Percentiles rank a stretch among this genome's conserved stretches.
Conservation (phyloP, 192 early-diverging fungal genomes). For the Chytriomyces sp. region DNA sequence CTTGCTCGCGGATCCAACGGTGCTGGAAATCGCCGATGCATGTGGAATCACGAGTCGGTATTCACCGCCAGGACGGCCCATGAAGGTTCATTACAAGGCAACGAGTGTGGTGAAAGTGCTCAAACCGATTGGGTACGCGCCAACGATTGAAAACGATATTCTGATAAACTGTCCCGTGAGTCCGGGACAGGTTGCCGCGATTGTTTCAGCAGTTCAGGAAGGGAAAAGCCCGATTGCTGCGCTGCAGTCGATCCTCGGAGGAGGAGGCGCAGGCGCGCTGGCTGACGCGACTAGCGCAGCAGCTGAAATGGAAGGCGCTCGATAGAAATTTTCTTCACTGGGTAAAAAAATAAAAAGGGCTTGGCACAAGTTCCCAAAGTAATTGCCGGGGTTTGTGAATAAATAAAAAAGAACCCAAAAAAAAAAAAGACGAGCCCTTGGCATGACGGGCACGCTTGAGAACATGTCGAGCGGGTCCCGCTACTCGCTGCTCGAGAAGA, state of each 20-base stretch:
- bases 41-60: constrained; percentile 38
- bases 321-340: constrained; percentile 1
- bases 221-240: neutral
- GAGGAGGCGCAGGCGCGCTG: neutral
- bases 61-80: constrained; percentile 13
- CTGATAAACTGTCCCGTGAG: constrained; percentile 23
- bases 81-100: constrained; percentile 39
- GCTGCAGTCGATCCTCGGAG: constrained; percentile 17
- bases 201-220: constrained; percentile 7
- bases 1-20: constrained; percentile 38
- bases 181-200: constrained; percentile 1
- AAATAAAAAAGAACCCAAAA: neutral
- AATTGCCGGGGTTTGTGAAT: neutral
- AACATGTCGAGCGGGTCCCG: constrained; percentile 18
- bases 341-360: neutral
- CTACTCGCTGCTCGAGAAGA: constrained; percentile 9
- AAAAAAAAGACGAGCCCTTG: neutral
- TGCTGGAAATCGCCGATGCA: constrained; percentile 38
- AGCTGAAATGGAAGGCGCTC: neutral
- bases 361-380: neutral
- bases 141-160: constrained; percentile 23
- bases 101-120: constrained; percentile 29
- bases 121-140: constrained; percentile 28
- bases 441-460: constrained; percentile 21
- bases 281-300: neutral